Base-by-base conservation (phyloP, 345 rosid genomes). In the Hypericum androsaemum region DNA sequence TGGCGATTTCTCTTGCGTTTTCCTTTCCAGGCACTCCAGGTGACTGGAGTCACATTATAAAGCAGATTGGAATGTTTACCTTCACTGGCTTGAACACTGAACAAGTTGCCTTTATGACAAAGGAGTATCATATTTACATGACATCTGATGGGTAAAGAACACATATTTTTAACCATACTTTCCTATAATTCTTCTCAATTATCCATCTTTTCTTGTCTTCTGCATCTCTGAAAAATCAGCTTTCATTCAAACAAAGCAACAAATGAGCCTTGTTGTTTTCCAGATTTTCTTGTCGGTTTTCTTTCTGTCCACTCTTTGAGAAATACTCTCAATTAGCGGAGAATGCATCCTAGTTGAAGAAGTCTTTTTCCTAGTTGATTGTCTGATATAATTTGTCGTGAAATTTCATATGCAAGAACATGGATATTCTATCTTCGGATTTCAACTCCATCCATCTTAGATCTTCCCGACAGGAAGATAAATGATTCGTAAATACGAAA, bases 51-150 rank as follows among this genome's bases (percentile, higher is more conserved):
- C 95, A 86, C 76, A 75, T 83, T 54, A 65, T 68, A 45, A 77
- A 76, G 64, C 90, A 82, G 72, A 80, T 86, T n/a, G 86, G 90
- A 55, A 80, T 86, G 95, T 86, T 78, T 60, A 77, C 86, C 11
- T 83, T 82, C 79, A 71, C 86, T 11, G 90, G 95, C 12, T 58
- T 83, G 68, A 80, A 75, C 67, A 45, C 76, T 16, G 49, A 75
- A 64, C 90, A 80, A 72, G 90, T 83, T 35, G 53, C 80, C 32
- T 82, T 66, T 68, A 73, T 82, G 86, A 75, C 68, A 6, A 77
- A 73, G 70, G 83, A 82, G 56, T 77, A 80, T 63, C 95, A 82
- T 68, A 71, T 86, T 58, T 80, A 86, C 66, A 75, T 83, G 88
- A 77, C 90, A 16, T 75, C 82, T 10, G 85, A 86, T 53, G 90